Percentiles rank a stretch among this genome's conserved stretches.
phyloP scores from a whole-genome alignment of 257 asterid genomes.

The Sherardia arvensis region DNA sequence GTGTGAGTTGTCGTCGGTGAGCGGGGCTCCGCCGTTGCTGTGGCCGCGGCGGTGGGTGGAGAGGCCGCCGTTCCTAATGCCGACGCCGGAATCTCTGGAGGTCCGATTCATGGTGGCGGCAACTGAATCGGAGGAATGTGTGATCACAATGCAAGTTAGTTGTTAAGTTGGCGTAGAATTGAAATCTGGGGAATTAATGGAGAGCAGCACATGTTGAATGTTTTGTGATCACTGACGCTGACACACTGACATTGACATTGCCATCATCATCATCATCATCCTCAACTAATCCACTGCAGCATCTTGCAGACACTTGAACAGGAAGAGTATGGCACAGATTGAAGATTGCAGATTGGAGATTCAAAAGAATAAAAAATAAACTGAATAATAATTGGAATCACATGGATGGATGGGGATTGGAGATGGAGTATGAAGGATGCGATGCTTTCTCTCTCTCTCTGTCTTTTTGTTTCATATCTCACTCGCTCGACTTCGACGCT shows the following conservation, averaged over 20 bases:
- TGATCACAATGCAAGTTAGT: too few species aligned
- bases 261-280: not conserved
- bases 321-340: too few species aligned
- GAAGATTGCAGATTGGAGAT: too few species aligned
- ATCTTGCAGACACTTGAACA: not conserved
- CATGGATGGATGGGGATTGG: not conserved
- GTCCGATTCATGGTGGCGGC: constrained; percentile 28
- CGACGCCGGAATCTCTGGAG: constrained; percentile 57
- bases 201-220: not conserved
- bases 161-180: not conserved
- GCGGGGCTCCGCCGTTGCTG: constrained; percentile 34
- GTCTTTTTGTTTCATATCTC: not conserved
- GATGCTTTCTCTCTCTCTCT: not conserved
- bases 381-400: not conserved
- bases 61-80: constrained; percentile 32
- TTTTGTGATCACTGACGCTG: not conserved
- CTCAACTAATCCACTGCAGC: too few species aligned
- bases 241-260: not conserved
- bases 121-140: not conserved
- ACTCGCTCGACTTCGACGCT: not conserved
- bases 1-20: constrained; percentile 27
- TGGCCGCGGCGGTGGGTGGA: constrained; percentile 68
- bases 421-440: not conserved
- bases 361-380: too few species aligned
- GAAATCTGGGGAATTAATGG: too few species aligned